Percentiles rank a stretch among this genome's conserved stretches.
These are phyloP conservation scores for Wickerhamomyces chaumierensis DNA, from an alignment of 805 yeast genomes.

Conservation along the genomic window DNA sequence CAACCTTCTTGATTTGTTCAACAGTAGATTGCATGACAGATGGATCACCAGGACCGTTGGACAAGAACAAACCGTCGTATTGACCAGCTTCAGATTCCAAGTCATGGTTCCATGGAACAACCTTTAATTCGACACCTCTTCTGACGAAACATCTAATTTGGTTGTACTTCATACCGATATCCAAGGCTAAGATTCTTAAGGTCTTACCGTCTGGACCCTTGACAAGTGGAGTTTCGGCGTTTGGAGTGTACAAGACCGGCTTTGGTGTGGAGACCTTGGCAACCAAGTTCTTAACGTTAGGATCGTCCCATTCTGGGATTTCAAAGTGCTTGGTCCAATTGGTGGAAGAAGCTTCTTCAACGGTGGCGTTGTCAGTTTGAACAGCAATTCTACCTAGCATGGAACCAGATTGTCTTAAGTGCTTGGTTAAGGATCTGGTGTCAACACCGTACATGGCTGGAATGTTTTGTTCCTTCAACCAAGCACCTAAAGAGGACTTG, in stretches of 20 bases:
- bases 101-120: constrained; percentile 94
- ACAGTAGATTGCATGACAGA: constrained; percentile 66
- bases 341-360: constrained; percentile 21
- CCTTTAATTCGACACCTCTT: constrained; percentile 92
- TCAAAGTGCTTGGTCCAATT: constrained; percentile 57
- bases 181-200: constrained; percentile 79
- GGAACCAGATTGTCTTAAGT: constrained; percentile 85
- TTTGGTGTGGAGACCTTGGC: constrained; percentile 76
- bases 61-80: constrained; percentile 90
- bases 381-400: constrained; percentile 81
- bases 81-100: constrained; percentile 47
- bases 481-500: constrained; percentile 78
- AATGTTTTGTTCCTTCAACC: constrained; percentile 85
- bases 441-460: constrained; percentile 98
- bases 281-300: constrained; percentile 84
- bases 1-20: constrained; percentile 41
- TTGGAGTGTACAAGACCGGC: constrained; percentile 71
- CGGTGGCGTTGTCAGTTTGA: constrained; percentile 31
- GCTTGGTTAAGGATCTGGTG: constrained; percentile 89
- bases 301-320: constrained; percentile 85
- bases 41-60: constrained; percentile 99
- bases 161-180: constrained; percentile 96
- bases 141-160: constrained; percentile 94
- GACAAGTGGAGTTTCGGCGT: constrained; percentile 33
- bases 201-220: constrained; percentile 65